phyloP scores from a whole-genome alignment of 140 eudicot genomes.

The Ambrosia hybrid region DNA sequence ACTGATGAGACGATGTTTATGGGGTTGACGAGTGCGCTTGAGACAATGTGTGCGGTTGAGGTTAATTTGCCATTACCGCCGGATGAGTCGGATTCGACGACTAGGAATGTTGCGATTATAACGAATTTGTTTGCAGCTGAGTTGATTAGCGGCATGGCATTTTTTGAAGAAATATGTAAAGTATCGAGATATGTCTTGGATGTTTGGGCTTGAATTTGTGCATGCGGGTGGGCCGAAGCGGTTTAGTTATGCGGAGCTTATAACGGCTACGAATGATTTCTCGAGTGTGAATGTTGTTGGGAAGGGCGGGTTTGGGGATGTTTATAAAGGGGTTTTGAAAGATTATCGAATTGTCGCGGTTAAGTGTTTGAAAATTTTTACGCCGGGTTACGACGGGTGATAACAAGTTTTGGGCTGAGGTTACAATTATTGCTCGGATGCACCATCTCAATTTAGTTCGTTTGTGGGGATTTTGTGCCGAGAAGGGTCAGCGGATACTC shows the following conservation, averaged over 20 bases:
- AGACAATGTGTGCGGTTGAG: slow-evolving; percentile 66
- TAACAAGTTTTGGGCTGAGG: slow-evolving; percentile 96
- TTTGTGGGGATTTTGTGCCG: slow-evolving; percentile 92
- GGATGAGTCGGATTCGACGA: slow-evolving; percentile 52
- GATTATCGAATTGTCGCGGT: slow-evolving; percentile 50
- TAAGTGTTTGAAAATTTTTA: slow-evolving; percentile 60
- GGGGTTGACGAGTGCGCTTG: slow-evolving; percentile 62
- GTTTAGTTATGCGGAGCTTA: slow-evolving; percentile 76
- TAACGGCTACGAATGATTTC: slow-evolving; percentile 66
- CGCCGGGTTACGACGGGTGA: slow-evolving; percentile 47
- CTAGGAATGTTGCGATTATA: slow-evolving; percentile 74
- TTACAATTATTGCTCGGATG: slow-evolving; percentile 90
- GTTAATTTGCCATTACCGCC: slow-evolving; percentile 75
- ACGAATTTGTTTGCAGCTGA: slow-evolving; percentile 70
- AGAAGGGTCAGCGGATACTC: slow-evolving; percentile 71
- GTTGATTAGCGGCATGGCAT: slow-evolving; percentile 72
- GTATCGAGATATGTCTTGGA: slow-evolving; percentile 93
- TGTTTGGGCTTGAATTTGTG: slow-evolving; percentile 84
- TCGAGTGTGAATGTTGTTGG: slow-evolving; percentile 57
- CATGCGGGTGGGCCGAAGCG: slow-evolving; percentile 87
- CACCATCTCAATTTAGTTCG: slow-evolving; percentile 90
- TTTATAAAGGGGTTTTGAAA: slow-evolving; percentile 48
- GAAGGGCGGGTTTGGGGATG: slow-evolving; percentile 87
- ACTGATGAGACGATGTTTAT: slow-evolving; percentile 42
- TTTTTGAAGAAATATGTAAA: slow-evolving; percentile 85